Conservation (phyloP, 176 grass and related monocot species). For the Typha latifolia region DNA sequence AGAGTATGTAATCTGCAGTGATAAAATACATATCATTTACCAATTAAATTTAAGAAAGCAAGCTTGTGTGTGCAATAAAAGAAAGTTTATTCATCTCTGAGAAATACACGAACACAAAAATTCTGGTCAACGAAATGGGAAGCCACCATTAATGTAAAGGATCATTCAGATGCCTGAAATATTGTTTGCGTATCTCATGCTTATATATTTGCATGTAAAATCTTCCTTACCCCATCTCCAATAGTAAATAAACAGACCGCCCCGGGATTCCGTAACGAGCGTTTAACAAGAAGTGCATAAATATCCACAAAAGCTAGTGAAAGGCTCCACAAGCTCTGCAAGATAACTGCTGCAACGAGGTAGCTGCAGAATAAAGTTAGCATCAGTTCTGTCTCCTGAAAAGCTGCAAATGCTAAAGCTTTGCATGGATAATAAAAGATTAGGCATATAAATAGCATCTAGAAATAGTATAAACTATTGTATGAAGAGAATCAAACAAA, state of each 20-base stretch:
- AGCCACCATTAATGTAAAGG: too few species aligned
- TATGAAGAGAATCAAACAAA: too few species aligned
- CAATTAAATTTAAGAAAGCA: too few species aligned
- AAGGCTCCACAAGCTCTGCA: slow-evolving; percentile 82
- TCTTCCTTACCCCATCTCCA: slow-evolving; percentile 65
- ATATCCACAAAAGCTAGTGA: slow-evolving; percentile 60
- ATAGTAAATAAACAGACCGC: slow-evolving; percentile 54
- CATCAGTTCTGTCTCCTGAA: slow-evolving; percentile 1
- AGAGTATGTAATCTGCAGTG: slow-evolving; percentile 57
- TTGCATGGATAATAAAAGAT: not conserved
- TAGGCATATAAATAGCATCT: too few species aligned
- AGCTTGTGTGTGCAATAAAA: too few species aligned
- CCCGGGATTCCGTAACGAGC: slow-evolving; percentile 48
- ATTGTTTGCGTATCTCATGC: too few species aligned
- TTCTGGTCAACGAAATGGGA: too few species aligned
- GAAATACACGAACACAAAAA: too few species aligned
- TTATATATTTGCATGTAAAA: not conserved
- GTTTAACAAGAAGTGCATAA: slow-evolving; percentile 88
- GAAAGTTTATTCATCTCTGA: too few species aligned
- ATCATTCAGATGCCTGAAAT: too few species aligned
- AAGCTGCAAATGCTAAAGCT: not conserved
- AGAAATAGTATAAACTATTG: too few species aligned
- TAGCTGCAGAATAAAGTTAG: slow-evolving; percentile 33
- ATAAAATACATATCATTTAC: not conserved
- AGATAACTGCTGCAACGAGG: slow-evolving; percentile 51